These are phyloP conservation scores for Eucalyptus tenuipes DNA, from an alignment of 345 rosid genomes.

Conservation along the genomic window DNA sequence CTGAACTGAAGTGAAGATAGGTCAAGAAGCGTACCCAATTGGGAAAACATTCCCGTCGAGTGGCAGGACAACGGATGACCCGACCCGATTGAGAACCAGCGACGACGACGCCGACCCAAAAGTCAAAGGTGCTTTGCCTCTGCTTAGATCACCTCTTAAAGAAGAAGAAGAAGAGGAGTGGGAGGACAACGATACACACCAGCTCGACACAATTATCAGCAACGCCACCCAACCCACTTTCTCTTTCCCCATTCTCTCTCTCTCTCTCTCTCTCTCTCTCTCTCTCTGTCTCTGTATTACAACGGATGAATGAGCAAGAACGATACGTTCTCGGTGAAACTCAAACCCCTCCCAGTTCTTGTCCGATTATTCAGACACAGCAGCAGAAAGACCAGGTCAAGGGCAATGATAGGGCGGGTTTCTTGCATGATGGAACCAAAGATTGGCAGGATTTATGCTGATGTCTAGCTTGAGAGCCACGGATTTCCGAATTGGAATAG, in stretches of 20 bases:
- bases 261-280: neutral
- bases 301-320: neutral
- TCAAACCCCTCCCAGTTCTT: neutral
- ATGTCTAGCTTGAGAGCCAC: neutral
- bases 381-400: neutral
- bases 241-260: constrained; percentile 8
- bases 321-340: neutral
- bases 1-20: neutral
- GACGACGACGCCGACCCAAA: neutral
- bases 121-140: neutral
- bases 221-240: neutral
- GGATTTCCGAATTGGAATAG: neutral
- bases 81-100: constrained; percentile 15
- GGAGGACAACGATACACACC: neutral
- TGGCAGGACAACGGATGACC: constrained; percentile 50
- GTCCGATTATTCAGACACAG: neutral
- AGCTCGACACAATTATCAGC: neutral
- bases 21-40: neutral
- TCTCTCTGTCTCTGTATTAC: too few relatives aligned
- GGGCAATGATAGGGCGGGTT: neutral
- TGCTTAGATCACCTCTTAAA: neutral
- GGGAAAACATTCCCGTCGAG: constrained; percentile 78
- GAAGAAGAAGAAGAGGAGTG: neutral
- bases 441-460: neutral
- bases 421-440: neutral